Evolutionary conservation across 2,329 filamentous ascomycete genomes (phyloP), one percentile per base, ranked within the genome.

Genomic region (Pseudocercospora pini-densiflorae): DNA sequence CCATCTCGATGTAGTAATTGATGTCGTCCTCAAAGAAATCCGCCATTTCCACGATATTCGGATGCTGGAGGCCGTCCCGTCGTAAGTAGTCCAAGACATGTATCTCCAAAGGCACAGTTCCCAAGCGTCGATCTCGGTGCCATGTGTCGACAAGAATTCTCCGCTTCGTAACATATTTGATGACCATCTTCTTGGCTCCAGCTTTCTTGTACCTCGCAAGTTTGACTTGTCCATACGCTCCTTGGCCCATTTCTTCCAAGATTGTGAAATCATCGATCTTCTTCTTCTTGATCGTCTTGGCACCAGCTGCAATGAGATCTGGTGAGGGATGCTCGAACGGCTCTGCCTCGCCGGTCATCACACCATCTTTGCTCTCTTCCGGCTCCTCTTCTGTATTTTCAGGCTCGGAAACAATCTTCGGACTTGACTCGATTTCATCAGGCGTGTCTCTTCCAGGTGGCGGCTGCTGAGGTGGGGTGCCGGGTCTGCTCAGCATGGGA

Each of bases 1-100:
- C 86, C 93, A 98, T 99, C 79, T 98, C 95, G 73, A 99, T 99
- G 79, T 99, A 99, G 81, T 99, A 99, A 77, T 99, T 98, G 73
- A 89, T 84, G 70, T 92, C 89, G 72, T 96, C 92, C 77, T 90
- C 88, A 74, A 90, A 90, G 77, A 90, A 90, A 60, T 89, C 88
- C 59, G 86, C 84, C 88, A 90, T 90, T 74, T 89, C 88, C 51
- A 90, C 87, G 68, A 90, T 90, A 68, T 90, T 90, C 2, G 86
- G 83, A 74, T 90, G 88, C 65, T 84, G 84, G 68, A 88, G 81
- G 24, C 86, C 88, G 67, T 89, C 93, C 31, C 90, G 87, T 27
- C 93, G 89, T 10, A 99, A 87, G 76, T 94, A 99, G 79, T 99
- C 93, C 16, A 99, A 84, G 40, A 99, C 95, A 74, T 99, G 95